These are phyloP conservation scores for Penstemon davidsonii DNA, from an alignment of 257 asterid species.

Conservation along the genomic window DNA sequence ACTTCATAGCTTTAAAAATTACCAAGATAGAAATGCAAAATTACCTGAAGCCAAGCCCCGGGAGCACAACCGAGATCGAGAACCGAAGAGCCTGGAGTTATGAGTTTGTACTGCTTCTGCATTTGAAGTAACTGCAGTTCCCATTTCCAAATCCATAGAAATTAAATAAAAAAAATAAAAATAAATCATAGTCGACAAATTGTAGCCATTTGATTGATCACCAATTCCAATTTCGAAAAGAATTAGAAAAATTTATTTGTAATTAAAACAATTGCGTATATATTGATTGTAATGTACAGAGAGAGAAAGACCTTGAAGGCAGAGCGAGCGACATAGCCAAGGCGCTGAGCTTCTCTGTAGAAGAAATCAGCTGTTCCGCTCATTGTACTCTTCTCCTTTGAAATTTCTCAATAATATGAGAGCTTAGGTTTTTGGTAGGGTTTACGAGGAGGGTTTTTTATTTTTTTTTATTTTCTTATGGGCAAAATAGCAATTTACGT, in stretches of 20 bases:
- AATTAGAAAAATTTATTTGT: background rate
- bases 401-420: background rate
- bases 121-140: conserved; percentile 74
- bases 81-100: conserved; percentile 70
- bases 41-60: conserved; percentile 98
- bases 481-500: no score
- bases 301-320: conserved; percentile 75
- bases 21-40: background rate
- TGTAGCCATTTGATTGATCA: background rate
- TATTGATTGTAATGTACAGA: background rate
- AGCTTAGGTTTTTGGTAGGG: background rate
- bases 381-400: conserved; percentile 24
- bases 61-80: conserved; percentile 98
- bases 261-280: background rate
- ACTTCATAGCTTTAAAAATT: background rate
- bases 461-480: no score
- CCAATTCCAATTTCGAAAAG: background rate
- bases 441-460: no score
- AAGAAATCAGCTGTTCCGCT: conserved; percentile 83
- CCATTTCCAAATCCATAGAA: conserved; percentile 23
- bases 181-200: background rate
- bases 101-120: conserved; percentile 75
- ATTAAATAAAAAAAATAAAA: background rate
- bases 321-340: conserved; percentile 92
- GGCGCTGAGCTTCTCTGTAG: conserved; percentile 92